phyloP scores from a whole-genome alignment of 1,139 yeast genomes.

The Chernovozyma sophiae-reginae region DNA sequence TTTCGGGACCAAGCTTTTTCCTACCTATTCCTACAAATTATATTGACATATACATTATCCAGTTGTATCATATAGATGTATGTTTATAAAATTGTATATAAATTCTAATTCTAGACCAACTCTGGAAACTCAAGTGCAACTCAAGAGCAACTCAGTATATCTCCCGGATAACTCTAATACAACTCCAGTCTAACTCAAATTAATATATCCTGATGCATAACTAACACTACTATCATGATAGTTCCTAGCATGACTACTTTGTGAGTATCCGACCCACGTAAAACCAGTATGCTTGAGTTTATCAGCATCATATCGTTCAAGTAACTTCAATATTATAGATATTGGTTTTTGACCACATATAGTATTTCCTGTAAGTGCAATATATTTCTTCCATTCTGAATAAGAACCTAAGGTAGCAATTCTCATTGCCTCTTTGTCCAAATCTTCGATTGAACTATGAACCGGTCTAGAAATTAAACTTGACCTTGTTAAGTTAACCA shows the following conservation, averaged over 20 bases:
- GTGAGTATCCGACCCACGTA: slow-evolving; percentile 79
- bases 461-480: slow-evolving; percentile 36
- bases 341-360: slow-evolving; percentile 92
- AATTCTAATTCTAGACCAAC: no score
- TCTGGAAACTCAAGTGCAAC: no score
- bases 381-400: slow-evolving; percentile 61
- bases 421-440: slow-evolving; percentile 69
- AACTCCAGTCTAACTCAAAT: slow-evolving; percentile 3
- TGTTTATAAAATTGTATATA: no score
- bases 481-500: slow-evolving; percentile 1
- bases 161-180: no score
- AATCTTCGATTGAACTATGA: slow-evolving; percentile 62
- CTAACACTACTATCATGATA: slow-evolving; percentile 76
- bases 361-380: slow-evolving; percentile 72
- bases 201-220: slow-evolving; percentile 78
- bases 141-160: no score
- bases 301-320: slow-evolving; percentile 28
- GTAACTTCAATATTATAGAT: slow-evolving; percentile 52
- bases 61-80: background rate
- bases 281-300: slow-evolving; percentile 28
- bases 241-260: slow-evolving; percentile 56
- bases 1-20: no score
- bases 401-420: slow-evolving; percentile 55
- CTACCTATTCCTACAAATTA: no score
- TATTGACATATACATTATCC: no score